Conservation (phyloP, 2,329 filamentous ascomycete genomes). For the Sporothrix pseudoabietina region DNA sequence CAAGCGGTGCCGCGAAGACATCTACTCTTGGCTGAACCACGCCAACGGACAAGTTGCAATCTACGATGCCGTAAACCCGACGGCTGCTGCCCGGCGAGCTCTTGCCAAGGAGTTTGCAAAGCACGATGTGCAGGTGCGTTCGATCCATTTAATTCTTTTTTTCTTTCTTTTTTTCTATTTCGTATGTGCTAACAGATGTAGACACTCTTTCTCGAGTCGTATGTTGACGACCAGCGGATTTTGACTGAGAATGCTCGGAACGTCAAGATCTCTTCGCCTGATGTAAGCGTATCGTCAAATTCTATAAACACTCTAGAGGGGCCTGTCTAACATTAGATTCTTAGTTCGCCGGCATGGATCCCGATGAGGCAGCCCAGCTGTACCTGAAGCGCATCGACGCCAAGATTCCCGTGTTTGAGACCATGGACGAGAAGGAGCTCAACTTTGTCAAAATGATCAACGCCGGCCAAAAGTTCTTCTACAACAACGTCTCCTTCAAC, state of each 20-base stretch:
- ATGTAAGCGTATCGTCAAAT: slow-evolving; percentile 57
- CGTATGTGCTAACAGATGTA: slow-evolving; percentile 43
- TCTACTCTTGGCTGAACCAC: slow-evolving; percentile 93
- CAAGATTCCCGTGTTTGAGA: slow-evolving; percentile 94
- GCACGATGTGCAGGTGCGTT: slow-evolving; percentile 79
- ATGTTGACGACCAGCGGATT: slow-evolving; percentile 88
- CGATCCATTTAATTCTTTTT: background rate
- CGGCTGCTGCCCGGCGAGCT: slow-evolving; percentile 76
- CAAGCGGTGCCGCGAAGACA: slow-evolving; percentile 95
- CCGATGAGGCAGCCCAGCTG: slow-evolving; percentile 87
- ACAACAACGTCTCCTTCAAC: slow-evolving; percentile 96
- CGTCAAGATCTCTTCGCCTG: slow-evolving; percentile 96
- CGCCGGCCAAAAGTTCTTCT: slow-evolving; percentile 85
- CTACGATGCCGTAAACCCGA: slow-evolving; percentile 96
- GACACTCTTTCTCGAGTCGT: slow-evolving; percentile 96
- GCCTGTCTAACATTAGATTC: background rate
- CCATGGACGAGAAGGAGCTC: slow-evolving; percentile 89
- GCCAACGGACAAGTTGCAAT: slow-evolving; percentile 98
- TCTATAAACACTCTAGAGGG: no score
- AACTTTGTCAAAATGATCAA: slow-evolving; percentile 99
- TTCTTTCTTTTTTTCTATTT: background rate
- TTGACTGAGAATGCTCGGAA: slow-evolving; percentile 95
- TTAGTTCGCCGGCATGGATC: slow-evolving; percentile 85
- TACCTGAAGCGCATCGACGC: slow-evolving; percentile 88
- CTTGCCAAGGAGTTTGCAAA: slow-evolving; percentile 97